Evolutionary conservation across 345 rosid species (phyloP).

Genomic region (Euclidium syriacum): DNA sequence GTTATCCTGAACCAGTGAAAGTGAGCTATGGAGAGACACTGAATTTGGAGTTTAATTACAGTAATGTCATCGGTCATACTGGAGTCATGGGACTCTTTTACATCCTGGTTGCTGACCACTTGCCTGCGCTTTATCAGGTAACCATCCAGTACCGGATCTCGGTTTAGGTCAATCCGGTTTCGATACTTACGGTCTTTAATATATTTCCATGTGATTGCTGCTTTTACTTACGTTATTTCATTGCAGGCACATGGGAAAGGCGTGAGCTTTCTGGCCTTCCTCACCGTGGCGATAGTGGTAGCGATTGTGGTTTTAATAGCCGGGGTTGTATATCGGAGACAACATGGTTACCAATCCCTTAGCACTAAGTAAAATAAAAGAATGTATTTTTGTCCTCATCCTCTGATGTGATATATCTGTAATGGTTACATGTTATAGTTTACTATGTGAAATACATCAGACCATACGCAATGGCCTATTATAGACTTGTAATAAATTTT

Average conservation of each 20-base stretch:
- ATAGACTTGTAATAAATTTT: too few species aligned
- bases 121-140: conserved; percentile 31
- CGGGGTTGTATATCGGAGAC: conserved; percentile 21
- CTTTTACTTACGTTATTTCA: not conserved
- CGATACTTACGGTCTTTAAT: not conserved
- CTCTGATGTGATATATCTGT: not conserved
- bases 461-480: too few species aligned
- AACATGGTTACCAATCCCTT: conserved; percentile 44
- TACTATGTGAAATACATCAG: not conserved
- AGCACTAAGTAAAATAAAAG: conserved; percentile 20
- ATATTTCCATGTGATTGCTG: not conserved
- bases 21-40: conserved; percentile 54
- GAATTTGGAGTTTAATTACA: conserved; percentile 60
- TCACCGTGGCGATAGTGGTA: conserved; percentile 24
- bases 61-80: conserved; percentile 41
- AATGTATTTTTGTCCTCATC: not conserved
- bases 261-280: not conserved
- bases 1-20: conserved; percentile 67
- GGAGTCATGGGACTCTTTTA: conserved; percentile 92
- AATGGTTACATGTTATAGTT: conserved; percentile 12
- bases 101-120: conserved; percentile 51
- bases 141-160: not conserved
- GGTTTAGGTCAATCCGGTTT: not conserved
- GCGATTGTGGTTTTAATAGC: conserved; percentile 22
- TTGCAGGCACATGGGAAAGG: conserved; percentile 17